Percentiles rank a stretch among this genome's conserved stretches.
Conservation (phyloP, 352 stramenopile species). For the Albugo laibachii region DNA sequence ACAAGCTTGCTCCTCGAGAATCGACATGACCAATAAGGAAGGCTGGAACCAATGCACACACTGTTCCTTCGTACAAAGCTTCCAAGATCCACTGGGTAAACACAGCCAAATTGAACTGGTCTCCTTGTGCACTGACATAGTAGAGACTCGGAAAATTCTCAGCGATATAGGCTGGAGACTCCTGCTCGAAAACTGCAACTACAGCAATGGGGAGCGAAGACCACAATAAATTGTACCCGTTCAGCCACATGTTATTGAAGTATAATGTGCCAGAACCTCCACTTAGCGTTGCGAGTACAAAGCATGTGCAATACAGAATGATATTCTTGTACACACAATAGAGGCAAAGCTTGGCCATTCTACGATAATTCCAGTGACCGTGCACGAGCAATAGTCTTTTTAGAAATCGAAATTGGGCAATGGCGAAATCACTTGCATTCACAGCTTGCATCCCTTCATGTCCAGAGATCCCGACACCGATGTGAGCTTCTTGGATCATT, state of each 20-base stretch:
- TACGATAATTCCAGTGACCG: constrained; percentile 96
- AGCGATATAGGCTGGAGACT: constrained; percentile 42
- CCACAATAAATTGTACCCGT: constrained; percentile 93
- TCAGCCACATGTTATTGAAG: constrained; percentile 83
- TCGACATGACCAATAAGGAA: constrained; percentile 37
- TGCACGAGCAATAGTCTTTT: constrained; percentile 93
- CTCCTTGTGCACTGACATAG: constrained; percentile 46
- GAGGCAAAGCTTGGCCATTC: constrained; percentile 88
- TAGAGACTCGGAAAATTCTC: constrained; percentile 69
- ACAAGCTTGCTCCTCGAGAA: constrained; percentile 37
- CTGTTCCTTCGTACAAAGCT: constrained; percentile 51
- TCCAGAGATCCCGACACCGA: constrained; percentile 96
- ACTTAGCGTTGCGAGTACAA: constrained; percentile 76
- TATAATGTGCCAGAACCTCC: constrained; percentile 61
- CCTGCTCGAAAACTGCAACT: constrained; percentile 64
- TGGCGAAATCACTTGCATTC: constrained; percentile 95
- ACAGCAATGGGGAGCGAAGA: constrained; percentile 84
- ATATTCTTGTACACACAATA: constrained; percentile 99
- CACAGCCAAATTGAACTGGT: constrained; percentile 66
- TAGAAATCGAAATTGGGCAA: constrained; percentile 96
- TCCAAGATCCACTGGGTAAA: constrained; percentile 66
- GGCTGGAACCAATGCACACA: constrained; percentile 44
- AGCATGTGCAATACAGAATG: constrained; percentile 58
- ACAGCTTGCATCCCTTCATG: constrained; percentile 98
- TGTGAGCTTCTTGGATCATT: constrained; percentile 98